Conservation (phyloP, 371 early-diverging fungal species). For the Lichtheimia hyalospora region DNA sequence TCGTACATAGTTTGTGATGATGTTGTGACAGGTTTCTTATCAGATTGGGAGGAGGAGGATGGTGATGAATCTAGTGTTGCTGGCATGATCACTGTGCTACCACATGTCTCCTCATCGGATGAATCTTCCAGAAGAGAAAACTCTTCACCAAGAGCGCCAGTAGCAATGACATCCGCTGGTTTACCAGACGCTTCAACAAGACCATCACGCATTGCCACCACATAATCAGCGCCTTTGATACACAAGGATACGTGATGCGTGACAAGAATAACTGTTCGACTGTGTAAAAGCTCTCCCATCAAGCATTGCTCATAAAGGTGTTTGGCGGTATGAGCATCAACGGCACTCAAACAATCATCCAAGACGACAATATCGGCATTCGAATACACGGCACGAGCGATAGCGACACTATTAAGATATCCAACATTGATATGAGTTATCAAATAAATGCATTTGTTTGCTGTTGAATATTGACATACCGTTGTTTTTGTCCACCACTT, state of each 20-base stretch:
- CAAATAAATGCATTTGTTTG: not conserved
- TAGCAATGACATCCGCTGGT: constrained; percentile 42
- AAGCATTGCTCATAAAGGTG: constrained; percentile 73
- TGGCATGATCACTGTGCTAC: constrained; percentile 9
- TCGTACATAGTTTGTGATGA: constrained; percentile 11
- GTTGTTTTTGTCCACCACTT: constrained; percentile 87
- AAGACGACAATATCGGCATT: constrained; percentile 65
- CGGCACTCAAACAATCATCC: constrained; percentile 82
- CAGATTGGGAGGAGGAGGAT: constrained; percentile 19
- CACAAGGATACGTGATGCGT: constrained; percentile 83
- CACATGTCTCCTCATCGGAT: constrained; percentile 18
- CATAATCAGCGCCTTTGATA: constrained; percentile 64
- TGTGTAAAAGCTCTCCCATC: constrained; percentile 62
- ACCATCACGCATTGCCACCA: constrained; percentile 75
- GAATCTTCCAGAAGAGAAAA: constrained; percentile 11
- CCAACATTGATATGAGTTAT: not conserved
- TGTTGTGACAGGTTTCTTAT: constrained; percentile 35
- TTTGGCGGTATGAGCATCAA: constrained; percentile 85
- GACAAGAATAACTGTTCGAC: constrained; percentile 81
- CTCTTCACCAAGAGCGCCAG: constrained; percentile 53
- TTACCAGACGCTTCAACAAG: constrained; percentile 58
- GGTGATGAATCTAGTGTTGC: not conserved
- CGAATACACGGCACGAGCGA: constrained; percentile 81
- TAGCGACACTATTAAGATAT: constrained; percentile 41
- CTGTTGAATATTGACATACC: constrained; percentile 23